phyloP scores from a whole-genome alignment of 108 stramenopile species.

The Pseudonitzschia multiseries region DNA sequence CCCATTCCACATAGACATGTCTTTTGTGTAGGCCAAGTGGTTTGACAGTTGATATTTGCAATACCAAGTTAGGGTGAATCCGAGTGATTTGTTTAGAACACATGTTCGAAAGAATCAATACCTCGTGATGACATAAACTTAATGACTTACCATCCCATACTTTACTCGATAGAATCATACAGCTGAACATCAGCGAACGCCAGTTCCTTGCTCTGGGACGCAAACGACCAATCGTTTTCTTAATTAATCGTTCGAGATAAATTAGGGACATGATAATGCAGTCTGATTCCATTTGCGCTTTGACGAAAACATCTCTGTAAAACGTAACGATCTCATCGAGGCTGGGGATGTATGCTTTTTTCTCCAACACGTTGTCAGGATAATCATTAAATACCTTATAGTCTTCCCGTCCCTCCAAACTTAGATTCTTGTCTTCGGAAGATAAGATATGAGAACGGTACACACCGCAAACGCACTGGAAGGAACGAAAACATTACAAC shows the following conservation, averaged over 20 bases:
- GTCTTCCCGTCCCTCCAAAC: slow-evolving; percentile 27
- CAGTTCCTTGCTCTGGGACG: slow-evolving; percentile 79
- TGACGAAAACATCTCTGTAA: slow-evolving; percentile 80
- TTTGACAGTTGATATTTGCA: not conserved
- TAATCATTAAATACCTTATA: slow-evolving; percentile 50
- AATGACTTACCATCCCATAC: slow-evolving; percentile 63
- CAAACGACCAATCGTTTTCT: slow-evolving; percentile 76
- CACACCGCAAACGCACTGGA: slow-evolving; percentile 85
- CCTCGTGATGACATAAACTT: not conserved
- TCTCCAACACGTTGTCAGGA: slow-evolving; percentile 6
- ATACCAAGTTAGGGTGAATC: not conserved
- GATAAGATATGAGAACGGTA: slow-evolving; percentile 89
- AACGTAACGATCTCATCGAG: slow-evolving; percentile 74
- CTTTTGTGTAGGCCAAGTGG: slow-evolving; percentile 15
- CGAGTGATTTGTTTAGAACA: not conserved
- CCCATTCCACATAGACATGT: slow-evolving; percentile 90
- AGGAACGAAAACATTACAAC: not conserved
- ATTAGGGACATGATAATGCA: slow-evolving; percentile 95
- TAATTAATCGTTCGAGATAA: slow-evolving; percentile 94
- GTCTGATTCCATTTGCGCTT: slow-evolving; percentile 90
- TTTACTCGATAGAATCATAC: slow-evolving; percentile 77
- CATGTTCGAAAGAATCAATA: not conserved
- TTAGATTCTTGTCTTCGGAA: slow-evolving; percentile 33
- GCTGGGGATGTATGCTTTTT: slow-evolving; percentile 31
- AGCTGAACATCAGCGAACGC: slow-evolving; percentile 77